These are phyloP conservation scores for Cladophialophora yegresii DNA, from an alignment of 2,329 filamentous ascomycete genomes.

Conservation along the genomic window DNA sequence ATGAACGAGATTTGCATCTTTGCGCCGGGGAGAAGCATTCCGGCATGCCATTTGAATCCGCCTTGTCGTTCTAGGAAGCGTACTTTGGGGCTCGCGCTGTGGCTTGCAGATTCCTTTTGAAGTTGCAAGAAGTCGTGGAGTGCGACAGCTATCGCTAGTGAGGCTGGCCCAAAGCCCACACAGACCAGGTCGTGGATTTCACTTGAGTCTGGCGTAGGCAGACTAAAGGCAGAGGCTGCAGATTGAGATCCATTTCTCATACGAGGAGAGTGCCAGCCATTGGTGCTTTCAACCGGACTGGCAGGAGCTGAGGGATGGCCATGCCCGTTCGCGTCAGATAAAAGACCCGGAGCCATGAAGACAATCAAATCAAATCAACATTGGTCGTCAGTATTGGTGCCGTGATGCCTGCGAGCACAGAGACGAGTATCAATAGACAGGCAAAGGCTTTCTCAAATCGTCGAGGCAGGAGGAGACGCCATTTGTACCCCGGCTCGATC, in stretches of 20 bases:
- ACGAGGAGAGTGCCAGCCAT: constrained; percentile 4
- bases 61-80: constrained; percentile 85
- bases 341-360: constrained; percentile 22
- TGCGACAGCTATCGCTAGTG: constrained; percentile 83
- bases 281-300: constrained; percentile 12
- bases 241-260: constrained; percentile 3
- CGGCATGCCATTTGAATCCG: constrained; percentile 86
- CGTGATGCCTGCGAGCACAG: background rate
- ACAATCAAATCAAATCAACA: background rate
- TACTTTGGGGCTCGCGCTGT: constrained; percentile 63
- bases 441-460: background rate
- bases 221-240: constrained; percentile 3
- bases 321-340: constrained; percentile 1
- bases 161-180: constrained; percentile 90
- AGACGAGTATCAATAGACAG: background rate
- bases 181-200: constrained; percentile 82
- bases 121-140: constrained; percentile 66
- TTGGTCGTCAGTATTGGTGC: background rate
- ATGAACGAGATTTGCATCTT: constrained; percentile 98
- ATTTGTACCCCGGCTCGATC: constrained; percentile 2
- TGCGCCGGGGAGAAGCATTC: constrained; percentile 89
- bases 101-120: constrained; percentile 43
- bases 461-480: constrained; percentile 1
- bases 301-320: background rate
- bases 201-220: constrained; percentile 42